A percentile compares a stretch with the other conserved stretches of the same genome.
Conservation (phyloP, 352 stramenopile genomes). For the Phytophthora sp. region DNA sequence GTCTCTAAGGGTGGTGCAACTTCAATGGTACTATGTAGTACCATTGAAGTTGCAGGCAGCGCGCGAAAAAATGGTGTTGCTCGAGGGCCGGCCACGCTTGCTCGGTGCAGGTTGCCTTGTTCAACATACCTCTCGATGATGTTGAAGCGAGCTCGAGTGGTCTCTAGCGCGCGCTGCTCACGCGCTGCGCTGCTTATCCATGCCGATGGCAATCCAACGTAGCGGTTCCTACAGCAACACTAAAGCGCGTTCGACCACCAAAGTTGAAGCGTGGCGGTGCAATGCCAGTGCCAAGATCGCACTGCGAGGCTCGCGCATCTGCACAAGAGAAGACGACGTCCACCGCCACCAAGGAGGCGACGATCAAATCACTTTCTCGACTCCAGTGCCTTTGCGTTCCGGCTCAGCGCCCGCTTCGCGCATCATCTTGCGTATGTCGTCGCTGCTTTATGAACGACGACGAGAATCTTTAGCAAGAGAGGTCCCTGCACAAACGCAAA, state of each 20-base stretch:
- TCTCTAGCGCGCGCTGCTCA: background rate
- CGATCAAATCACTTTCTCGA: constrained; percentile 8
- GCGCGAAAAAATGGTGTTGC: too few species aligned
- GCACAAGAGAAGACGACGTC: too few species aligned
- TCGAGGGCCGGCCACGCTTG: too few species aligned
- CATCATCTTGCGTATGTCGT: constrained; percentile 9
- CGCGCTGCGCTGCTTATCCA: background rate
- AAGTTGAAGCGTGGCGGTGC: constrained; percentile 7
- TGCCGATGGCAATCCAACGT: constrained; percentile 1
- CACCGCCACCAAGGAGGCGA: background rate
- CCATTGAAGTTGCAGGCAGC: too few species aligned
- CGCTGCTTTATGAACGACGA: too few species aligned
- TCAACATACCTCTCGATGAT: too few species aligned
- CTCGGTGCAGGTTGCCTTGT: too few species aligned
- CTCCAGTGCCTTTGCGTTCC: constrained; percentile 6
- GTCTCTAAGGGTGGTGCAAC: too few species aligned
- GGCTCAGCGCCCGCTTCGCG: constrained; percentile 6
- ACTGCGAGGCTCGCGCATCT: too few species aligned
- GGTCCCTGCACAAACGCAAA: constrained; percentile 7
- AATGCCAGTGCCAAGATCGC: constrained; percentile 14
- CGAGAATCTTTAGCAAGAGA: background rate
- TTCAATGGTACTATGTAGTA: too few species aligned
- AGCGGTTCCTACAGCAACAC: constrained; percentile 2
- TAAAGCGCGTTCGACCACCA: constrained; percentile 12
- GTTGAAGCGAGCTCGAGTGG: background rate